Evolutionary conservation across 148 eudicot genomes (phyloP).

Genomic region (Nepenthes mirabilis): DNA sequence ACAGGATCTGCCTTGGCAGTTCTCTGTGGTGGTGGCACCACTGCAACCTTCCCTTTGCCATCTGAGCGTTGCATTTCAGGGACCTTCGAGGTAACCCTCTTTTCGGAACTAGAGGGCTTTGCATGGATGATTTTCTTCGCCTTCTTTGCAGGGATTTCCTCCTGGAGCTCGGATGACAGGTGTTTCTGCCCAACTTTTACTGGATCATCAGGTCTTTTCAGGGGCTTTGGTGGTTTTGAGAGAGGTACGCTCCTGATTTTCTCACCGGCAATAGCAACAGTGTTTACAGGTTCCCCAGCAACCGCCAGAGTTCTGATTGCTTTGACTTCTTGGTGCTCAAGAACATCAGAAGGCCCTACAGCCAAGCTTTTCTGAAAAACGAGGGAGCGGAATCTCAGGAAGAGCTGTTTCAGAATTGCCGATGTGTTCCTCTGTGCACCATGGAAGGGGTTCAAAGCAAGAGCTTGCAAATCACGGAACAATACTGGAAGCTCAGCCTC

Average conservation of each 20-base stretch:
- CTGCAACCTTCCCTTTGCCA: constrained; percentile 24
- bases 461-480: constrained; percentile 41
- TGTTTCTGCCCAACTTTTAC: constrained; percentile 33
- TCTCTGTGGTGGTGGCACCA: constrained; percentile 1
- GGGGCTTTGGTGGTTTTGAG: constrained; percentile 27
- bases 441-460: constrained; percentile 56
- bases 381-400: constrained; percentile 53
- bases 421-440: constrained; percentile 28
- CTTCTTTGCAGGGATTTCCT: constrained; percentile 41
- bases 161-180: constrained; percentile 55
- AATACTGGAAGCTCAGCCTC: constrained; percentile 29
- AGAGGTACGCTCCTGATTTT: constrained; percentile 15
- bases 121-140: constrained; percentile 30
- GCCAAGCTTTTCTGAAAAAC: constrained; percentile 54
- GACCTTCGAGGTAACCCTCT: constrained; percentile 27
- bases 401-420: constrained; percentile 18
- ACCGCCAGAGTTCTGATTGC: not conserved
- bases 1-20: constrained; percentile 15
- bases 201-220: constrained; percentile 21
- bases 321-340: constrained; percentile 7
- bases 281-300: not conserved
- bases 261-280: constrained; percentile 4
- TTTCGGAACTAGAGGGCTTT: constrained; percentile 36
- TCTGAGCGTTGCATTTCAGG: constrained; percentile 23
- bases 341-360: constrained; percentile 20